Evolutionary conservation across 164 flowering plant genomes (phyloP).

Genomic region (Dillenia turbinata): DNA sequence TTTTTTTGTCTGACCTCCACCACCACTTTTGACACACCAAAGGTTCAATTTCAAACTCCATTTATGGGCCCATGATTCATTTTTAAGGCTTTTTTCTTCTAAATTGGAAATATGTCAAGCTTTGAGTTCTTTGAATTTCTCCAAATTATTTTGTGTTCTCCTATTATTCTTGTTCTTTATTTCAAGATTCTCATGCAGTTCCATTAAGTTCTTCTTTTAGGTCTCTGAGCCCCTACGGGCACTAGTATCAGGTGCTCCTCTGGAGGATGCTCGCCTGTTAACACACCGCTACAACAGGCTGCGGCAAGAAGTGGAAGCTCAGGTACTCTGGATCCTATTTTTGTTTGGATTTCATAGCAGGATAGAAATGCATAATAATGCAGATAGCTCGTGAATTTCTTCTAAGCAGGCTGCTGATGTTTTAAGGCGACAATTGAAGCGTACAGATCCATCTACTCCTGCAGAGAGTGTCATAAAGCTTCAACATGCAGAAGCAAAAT

Average conservation of each 20-base stretch:
- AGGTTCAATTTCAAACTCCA: too few species aligned
- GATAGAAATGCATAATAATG: conserved; percentile 1
- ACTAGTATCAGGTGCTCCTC: conserved; percentile 56
- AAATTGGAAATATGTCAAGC: background rate
- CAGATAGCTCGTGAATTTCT: conserved; percentile 12
- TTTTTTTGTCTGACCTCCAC: too few species aligned
- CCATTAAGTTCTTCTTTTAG: conserved; percentile 21
- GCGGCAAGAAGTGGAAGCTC: conserved; percentile 66
- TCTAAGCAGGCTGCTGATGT: conserved; percentile 59
- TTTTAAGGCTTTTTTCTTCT: background rate
- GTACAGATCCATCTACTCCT: conserved; percentile 39
- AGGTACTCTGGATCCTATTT: conserved; percentile 36
- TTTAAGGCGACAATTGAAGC: conserved; percentile 44
- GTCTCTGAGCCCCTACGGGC: conserved; percentile 60
- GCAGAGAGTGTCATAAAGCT: conserved; percentile 46
- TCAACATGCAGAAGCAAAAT: conserved; percentile 55
- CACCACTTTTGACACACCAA: too few species aligned
- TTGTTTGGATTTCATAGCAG: background rate
- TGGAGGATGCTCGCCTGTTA: conserved; percentile 76
- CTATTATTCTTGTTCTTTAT: conserved; percentile 9
- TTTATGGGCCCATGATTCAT: background rate
- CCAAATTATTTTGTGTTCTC: background rate
- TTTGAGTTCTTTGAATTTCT: background rate
- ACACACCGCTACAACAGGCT: conserved; percentile 55
- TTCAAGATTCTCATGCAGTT: conserved; percentile 1